Conservation (phyloP, 805 yeast species). For the Danielia reshetovae region DNA sequence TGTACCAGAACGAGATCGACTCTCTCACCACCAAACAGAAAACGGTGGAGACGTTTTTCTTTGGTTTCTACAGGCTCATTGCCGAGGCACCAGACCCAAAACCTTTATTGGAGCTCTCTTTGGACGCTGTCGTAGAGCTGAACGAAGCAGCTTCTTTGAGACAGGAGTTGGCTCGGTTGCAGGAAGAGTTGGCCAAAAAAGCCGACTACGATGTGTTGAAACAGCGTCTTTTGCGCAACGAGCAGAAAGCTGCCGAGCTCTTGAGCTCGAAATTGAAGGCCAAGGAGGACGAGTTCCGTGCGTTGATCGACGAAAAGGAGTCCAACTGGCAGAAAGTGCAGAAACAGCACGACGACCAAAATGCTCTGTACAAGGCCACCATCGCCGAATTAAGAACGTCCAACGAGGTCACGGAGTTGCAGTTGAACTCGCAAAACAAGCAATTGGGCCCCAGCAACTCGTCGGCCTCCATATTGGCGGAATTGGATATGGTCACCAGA, state of each 20-base stretch:
- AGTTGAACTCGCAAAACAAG: conserved; percentile 45
- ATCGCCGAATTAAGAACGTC: conserved; percentile 62
- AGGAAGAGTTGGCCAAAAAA: conserved; percentile 55
- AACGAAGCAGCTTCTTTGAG: conserved; percentile 51
- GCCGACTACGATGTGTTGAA: conserved; percentile 81
- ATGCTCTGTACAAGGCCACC: conserved; percentile 49
- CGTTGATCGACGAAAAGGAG: conserved; percentile 69
- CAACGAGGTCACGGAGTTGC: conserved; percentile 61
- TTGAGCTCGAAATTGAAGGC: conserved; percentile 54
- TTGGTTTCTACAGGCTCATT: conserved; percentile 67
- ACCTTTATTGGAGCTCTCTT: conserved; percentile 68
- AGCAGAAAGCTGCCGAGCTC: conserved; percentile 55
- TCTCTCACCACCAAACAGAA: conserved; percentile 73
- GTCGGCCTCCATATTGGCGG: conserved; percentile 41
- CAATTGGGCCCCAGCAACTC: conserved; percentile 33
- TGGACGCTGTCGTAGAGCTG: conserved; percentile 56
- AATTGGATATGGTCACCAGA: conserved; percentile 63
- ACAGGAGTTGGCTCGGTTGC: conserved; percentile 46
- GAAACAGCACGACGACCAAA: conserved; percentile 45
- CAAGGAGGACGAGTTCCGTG: conserved; percentile 69
- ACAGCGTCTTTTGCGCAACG: conserved; percentile 54
- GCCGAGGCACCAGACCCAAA: conserved; percentile 94
- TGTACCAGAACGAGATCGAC: conserved; percentile 88
- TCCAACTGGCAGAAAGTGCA: conserved; percentile 63
- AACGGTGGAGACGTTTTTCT: conserved; percentile 65